Evolutionary conservation across 306 rosid genomes (phyloP).

Genomic region (Rosa chinensis): DNA sequence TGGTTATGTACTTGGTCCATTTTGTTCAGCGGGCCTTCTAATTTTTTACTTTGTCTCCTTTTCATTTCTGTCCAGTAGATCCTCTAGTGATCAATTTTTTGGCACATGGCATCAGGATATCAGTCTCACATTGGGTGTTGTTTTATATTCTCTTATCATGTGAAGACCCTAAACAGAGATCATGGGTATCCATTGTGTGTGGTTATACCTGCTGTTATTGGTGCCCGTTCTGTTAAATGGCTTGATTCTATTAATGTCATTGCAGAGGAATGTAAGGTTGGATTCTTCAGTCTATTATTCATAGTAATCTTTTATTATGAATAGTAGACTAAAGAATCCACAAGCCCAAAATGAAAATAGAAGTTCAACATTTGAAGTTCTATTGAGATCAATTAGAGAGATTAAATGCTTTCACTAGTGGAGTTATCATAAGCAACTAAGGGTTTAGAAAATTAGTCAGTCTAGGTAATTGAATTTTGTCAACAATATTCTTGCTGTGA

Average conservation of each 20-base stretch:
- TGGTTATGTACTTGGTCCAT: background rate
- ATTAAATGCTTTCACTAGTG: no score
- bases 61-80: background rate
- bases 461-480: no score
- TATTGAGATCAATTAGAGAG: no score
- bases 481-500: no score
- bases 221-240: slow-evolving; percentile 99
- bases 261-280: slow-evolving; percentile 88
- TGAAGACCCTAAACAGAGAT: slow-evolving; percentile 83
- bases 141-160: slow-evolving; percentile 21
- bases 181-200: slow-evolving; percentile 93
- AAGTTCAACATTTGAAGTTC: no score
- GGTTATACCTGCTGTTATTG: slow-evolving; percentile 91
- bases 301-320: background rate
- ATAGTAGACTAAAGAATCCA: no score
- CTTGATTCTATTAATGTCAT: slow-evolving; percentile 66
- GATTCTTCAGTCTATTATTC: slow-evolving; percentile 10
- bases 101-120: slow-evolving; percentile 5
- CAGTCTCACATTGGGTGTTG: slow-evolving; percentile 17
- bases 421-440: no score
- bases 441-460: no score
- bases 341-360: no score
- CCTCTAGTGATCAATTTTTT: background rate
- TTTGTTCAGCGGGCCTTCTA: background rate
- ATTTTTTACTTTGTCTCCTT: background rate